Percentiles rank a stretch among this genome's conserved stretches.
phyloP scores from a whole-genome alignment of 2,329 filamentous ascomycete genomes.

The Trichoderma harzianum region DNA sequence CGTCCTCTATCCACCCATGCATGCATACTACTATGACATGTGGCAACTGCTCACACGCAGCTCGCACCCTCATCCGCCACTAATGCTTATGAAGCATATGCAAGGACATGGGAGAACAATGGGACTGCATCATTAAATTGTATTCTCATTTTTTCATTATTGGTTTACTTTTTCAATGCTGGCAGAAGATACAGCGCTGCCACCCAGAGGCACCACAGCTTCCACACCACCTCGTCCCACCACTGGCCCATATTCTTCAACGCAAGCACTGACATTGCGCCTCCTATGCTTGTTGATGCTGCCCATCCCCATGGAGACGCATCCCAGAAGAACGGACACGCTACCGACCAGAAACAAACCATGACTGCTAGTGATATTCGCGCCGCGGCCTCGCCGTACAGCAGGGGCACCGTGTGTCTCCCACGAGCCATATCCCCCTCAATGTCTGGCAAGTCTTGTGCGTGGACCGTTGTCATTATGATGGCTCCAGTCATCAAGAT shows the following conservation, averaged over 20 bases:
- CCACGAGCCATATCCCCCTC: conserved; percentile 29
- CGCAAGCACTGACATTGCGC: conserved; percentile 18
- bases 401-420: conserved; percentile 27
- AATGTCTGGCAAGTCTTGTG: conserved; percentile 28
- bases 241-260: conserved; percentile 20
- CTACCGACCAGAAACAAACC: conserved; percentile 22
- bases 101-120: background rate
- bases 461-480: conserved; percentile 29
- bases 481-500: conserved; percentile 24
- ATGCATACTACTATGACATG: background rate
- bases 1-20: background rate
- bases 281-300: conserved; percentile 15
- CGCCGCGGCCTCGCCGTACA: conserved; percentile 25
- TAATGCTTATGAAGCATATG: background rate
- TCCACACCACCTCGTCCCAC: conserved; percentile 25
- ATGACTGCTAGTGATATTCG: conserved; percentile 21
- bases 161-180: background rate
- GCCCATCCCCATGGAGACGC: conserved; percentile 8
- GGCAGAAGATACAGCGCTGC: conserved; percentile 23
- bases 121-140: background rate
- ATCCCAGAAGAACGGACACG: conserved; percentile 19
- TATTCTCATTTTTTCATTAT: background rate
- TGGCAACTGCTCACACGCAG: background rate
- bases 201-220: conserved; percentile 28
- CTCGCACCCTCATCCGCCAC: background rate